Percentiles rank a stretch among this genome's conserved stretches.
Evolutionary conservation across 2,329 filamentous ascomycete species (phyloP).

Genomic region (Nigrospora sphaerica): DNA sequence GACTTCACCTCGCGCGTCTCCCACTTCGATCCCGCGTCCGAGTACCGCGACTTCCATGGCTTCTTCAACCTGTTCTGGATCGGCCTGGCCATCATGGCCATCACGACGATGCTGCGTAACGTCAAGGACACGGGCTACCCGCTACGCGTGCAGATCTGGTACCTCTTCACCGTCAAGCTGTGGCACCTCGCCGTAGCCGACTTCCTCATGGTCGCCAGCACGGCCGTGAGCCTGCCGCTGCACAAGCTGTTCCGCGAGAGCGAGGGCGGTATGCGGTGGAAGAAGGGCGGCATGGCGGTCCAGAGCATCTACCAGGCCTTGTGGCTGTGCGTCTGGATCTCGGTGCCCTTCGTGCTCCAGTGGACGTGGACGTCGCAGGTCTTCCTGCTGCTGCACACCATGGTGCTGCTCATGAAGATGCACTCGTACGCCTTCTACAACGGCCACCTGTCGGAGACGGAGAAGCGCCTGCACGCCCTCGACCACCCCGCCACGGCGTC

Average conservation of each 20-base stretch:
- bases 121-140: conserved; percentile 89
- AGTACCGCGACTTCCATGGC: conserved; percentile 89
- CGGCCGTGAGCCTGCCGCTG: conserved; percentile 63
- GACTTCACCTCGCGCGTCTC: conserved; percentile 87
- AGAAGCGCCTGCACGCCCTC: conserved; percentile 70
- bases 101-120: conserved; percentile 88
- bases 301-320: conserved; percentile 74
- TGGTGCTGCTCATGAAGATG: conserved; percentile 97
- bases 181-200: conserved; percentile 82
- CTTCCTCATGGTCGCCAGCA: conserved; percentile 74
- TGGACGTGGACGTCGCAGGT: conserved; percentile 99
- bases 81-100: conserved; percentile 89
- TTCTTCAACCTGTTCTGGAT: conserved; percentile 99
- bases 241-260: conserved; percentile 58
- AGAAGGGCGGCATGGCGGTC: conserved; percentile 65
- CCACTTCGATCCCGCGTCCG: conserved; percentile 88
- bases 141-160: conserved; percentile 80
- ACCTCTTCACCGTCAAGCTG: conserved; percentile 78
- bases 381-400: conserved; percentile 83
- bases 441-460: conserved; percentile 83
- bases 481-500: conserved; percentile 69
- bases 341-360: conserved; percentile 72
- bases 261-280: conserved; percentile 62
- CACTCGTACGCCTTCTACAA: conserved; percentile 99
- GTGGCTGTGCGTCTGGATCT: conserved; percentile 81